Evolutionary conservation across 345 rosid genomes (phyloP).

Genomic region (Gynandropsis gynandra): DNA sequence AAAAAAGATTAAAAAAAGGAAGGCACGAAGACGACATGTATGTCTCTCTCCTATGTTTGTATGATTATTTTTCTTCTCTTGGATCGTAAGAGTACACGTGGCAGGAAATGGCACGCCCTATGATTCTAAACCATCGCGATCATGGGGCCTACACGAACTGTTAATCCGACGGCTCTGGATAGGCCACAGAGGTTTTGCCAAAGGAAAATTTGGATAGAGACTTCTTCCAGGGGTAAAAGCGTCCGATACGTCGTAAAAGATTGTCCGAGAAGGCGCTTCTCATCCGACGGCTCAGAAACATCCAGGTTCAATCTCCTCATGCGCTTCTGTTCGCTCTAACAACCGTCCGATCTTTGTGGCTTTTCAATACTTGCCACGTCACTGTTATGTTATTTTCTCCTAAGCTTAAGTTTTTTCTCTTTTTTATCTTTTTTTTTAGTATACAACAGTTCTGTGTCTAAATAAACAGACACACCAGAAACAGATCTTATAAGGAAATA

Average conservation of each 20-base stretch:
- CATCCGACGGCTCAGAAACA: constrained; percentile 26
- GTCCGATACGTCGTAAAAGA: constrained; percentile 13
- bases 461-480: too few species aligned
- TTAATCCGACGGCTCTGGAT: constrained; percentile 23
- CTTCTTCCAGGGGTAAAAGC: constrained; percentile 13
- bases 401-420: too few species aligned
- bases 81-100: not conserved
- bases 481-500: too few species aligned
- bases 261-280: not conserved
- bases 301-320: constrained; percentile 1
- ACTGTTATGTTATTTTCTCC: not conserved
- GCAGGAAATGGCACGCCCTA: not conserved
- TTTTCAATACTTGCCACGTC: constrained; percentile 17
- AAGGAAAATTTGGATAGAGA: not conserved
- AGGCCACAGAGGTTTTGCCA: constrained; percentile 2
- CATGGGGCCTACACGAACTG: not conserved
- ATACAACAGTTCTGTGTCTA: not conserved
- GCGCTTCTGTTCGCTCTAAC: constrained; percentile 19
- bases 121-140: constrained; percentile 8
- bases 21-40: too few species aligned
- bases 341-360: constrained; percentile 15
- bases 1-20: too few species aligned
- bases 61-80: too few species aligned
- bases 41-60: too few species aligned
- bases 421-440: not conserved